Evolutionary conservation across 768 basidiomycete species (phyloP).

Genomic region (Lactarius sanguifluus): DNA sequence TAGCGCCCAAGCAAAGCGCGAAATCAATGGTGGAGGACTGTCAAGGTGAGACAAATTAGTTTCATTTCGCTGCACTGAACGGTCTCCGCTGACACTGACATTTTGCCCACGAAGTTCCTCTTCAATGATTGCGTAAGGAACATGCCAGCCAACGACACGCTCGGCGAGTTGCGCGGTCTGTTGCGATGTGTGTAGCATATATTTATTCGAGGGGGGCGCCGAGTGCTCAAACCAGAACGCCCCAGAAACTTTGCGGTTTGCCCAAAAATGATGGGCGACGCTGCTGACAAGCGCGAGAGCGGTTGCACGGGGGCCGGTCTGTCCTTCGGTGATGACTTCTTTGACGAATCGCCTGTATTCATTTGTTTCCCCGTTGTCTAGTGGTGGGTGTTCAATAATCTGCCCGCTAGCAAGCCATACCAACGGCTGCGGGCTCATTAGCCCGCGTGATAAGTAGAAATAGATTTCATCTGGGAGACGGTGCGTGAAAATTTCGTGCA

Average conservation of each 20-base stretch:
- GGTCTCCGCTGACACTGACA: constrained; percentile 70
- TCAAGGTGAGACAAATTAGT: constrained; percentile 5
- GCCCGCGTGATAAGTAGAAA: constrained; percentile 91
- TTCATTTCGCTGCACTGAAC: background rate
- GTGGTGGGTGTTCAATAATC: constrained; percentile 80
- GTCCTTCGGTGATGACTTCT: constrained; percentile 93
- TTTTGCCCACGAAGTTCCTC: constrained; percentile 95
- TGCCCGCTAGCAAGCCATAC: constrained; percentile 93
- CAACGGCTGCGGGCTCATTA: constrained; percentile 84
- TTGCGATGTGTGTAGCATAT: constrained; percentile 67
- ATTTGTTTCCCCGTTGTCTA: constrained; percentile 93
- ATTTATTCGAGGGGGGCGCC: constrained; percentile 48
- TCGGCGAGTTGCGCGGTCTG: constrained; percentile 87
- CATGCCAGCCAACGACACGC: constrained; percentile 87
- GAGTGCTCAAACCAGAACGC: constrained; percentile 75
- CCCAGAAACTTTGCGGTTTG: constrained; percentile 66
- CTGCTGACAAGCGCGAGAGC: constrained; percentile 84
- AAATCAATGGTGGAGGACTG: constrained; percentile 99
- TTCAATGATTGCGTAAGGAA: constrained; percentile 80
- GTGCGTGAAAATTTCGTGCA: constrained; percentile 93
- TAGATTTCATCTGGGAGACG: constrained; percentile 95
- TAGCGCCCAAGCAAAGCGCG: constrained; percentile 89
- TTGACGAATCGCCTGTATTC: constrained; percentile 95
- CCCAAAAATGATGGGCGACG: constrained; percentile 80
- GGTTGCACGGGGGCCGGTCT: constrained; percentile 90